A percentile compares a stretch with the other conserved stretches of the same genome.
Conservation (phyloP, 306 rosid species). For the Mimosa bimucronata region DNA sequence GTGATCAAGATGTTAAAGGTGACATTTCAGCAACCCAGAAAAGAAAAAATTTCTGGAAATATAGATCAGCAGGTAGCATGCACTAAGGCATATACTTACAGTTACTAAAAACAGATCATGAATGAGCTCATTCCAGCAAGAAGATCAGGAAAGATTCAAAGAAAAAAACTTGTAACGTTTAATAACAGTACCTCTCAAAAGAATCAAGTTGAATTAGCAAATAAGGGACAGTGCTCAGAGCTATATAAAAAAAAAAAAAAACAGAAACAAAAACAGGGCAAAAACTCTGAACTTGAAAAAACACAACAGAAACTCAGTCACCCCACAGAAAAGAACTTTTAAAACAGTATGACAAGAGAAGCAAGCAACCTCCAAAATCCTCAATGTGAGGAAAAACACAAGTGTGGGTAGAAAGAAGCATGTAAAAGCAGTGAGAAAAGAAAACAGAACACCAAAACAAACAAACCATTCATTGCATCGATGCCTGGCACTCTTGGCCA, state of each 20-base stretch:
- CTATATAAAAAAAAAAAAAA: too few relatives aligned
- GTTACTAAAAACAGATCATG: constrained; percentile 24
- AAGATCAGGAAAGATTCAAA: constrained; percentile 23
- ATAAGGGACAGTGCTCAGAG: constrained; percentile 17
- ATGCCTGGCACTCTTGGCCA: constrained; percentile 73
- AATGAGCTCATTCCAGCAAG: constrained; percentile 31
- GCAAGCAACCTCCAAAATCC: constrained; percentile 27
- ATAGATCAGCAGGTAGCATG: constrained; percentile 26
- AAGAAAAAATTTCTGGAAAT: constrained; percentile 17
- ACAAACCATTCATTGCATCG: constrained; percentile 92
- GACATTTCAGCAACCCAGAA: constrained; percentile 15
- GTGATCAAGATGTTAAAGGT: constrained; percentile 21
- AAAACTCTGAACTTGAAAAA: constrained; percentile 11
- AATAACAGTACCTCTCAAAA: constrained; percentile 8
- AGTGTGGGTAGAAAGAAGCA: neutral
- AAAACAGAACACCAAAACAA: constrained; percentile 30
- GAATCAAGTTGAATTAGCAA: constrained; percentile 33
- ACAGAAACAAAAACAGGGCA: neutral
- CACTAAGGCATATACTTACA: constrained; percentile 12
- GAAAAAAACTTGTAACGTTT: constrained; percentile 9
- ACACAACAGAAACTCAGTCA: constrained; percentile 21
- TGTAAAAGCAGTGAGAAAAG: neutral
- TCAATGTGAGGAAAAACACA: neutral
- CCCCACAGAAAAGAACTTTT: constrained; percentile 21
- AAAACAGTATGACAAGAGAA: constrained; percentile 14